These are phyloP conservation scores for Yamadazyma philogaea DNA, from an alignment of 805 yeast genomes.

Conservation along the genomic window DNA sequence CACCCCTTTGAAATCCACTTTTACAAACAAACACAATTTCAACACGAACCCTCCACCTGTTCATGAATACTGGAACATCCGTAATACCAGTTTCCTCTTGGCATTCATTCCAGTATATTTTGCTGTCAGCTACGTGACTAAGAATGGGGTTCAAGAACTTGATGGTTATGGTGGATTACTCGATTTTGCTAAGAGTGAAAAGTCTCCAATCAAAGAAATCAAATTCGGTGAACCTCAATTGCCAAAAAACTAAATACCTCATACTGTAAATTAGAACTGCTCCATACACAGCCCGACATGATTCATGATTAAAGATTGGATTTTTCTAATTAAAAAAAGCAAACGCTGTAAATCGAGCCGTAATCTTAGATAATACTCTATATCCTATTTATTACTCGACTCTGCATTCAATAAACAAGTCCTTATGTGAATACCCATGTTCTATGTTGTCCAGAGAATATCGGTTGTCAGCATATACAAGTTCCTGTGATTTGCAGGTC, in stretches of 20 bases:
- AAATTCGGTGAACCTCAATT: constrained; percentile 39
- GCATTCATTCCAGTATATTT: constrained; percentile 39
- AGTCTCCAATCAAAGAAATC: constrained; percentile 37
- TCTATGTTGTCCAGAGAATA: background rate
- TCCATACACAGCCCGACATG: background rate
- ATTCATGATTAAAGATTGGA: background rate
- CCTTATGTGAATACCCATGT: background rate
- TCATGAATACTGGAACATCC: constrained; percentile 43
- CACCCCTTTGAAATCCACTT: constrained; percentile 21
- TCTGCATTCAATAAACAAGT: background rate
- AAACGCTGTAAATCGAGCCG: background rate
- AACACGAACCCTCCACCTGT: constrained; percentile 44
- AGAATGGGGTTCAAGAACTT: constrained; percentile 23
- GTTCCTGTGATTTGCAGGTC: background rate
- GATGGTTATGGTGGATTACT: constrained; percentile 31
- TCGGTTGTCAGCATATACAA: too few species aligned
- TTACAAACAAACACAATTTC: constrained; percentile 42
- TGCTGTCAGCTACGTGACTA: constrained; percentile 33
- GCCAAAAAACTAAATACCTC: constrained; percentile 5
- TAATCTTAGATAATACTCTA: background rate
- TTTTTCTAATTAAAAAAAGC: background rate
- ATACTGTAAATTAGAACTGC: background rate
- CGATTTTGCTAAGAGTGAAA: constrained; percentile 35
- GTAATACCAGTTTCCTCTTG: constrained; percentile 34
- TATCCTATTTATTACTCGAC: constrained; percentile 1